Base-by-base conservation (phyloP, 1,139 yeast species). In the Saccharomycopsis crataegensis region DNA sequence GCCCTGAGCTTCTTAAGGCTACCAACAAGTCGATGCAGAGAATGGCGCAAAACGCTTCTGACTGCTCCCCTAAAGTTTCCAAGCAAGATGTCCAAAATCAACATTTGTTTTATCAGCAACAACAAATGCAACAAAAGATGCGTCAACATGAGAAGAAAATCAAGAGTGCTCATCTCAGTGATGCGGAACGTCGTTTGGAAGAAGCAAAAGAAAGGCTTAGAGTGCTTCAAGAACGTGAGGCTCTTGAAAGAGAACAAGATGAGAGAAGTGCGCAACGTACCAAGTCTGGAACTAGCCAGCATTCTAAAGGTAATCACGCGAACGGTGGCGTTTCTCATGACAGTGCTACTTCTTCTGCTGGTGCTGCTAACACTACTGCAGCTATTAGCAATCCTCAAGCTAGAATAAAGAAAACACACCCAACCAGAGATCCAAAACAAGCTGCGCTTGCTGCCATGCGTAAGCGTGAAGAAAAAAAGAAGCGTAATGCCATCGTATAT, bases 381-480 rank as follows among this genome's bases (percentile, higher is more conserved):
- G 59, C 31, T 60, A 62, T 32, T 66, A 62, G 48, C 59, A 62
- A 17, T 63, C 65, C 52, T 17, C 54, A 49, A 8, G 54, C 56
- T 47, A 69, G 69, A 47, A 59, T 66, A 46, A 68, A 64, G 54
- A 65, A 64, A 60, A 59, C 59, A 50, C 72, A 68, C 50, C 80
- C 81, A 0, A 77, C 75, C 1, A 71, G 82, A 50, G 79, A 75
- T 58, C 76, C 82, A 9, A 79, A 79, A 59, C 79, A 76, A 62
- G 83, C 82, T 3, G 79, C 86, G 1, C 62, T 78, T 4, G 67
- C 73, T 54, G 80, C 79, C 2, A 87, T 83, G 57, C 80, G 84
- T 68, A 82, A 86, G 67, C 77, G 96, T 56, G 94, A 85, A 67
- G 86, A 86, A 62, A 79, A 86, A 69, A 80, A 79, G 60, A 76